Evolutionary conservation across 2,329 filamentous ascomycete species (phyloP), one percentile per base, ranked within the genome.

Genomic region (Nemania sp.): DNA sequence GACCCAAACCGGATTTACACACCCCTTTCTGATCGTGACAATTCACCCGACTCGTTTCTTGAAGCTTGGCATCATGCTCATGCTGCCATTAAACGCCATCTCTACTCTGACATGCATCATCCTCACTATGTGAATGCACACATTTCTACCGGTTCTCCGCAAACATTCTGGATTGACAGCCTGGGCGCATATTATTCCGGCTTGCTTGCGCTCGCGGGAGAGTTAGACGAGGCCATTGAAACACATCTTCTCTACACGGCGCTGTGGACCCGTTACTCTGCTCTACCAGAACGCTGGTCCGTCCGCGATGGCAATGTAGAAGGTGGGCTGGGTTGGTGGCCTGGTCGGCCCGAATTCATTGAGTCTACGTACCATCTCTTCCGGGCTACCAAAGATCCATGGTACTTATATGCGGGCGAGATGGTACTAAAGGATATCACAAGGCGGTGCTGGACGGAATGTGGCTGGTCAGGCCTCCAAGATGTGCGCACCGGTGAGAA

Each of bases 291-390:
- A 71, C 81, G 94, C 63, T 99, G 91, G 91, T 96, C 93, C 34
- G 85, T 94, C 45, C 83, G 85, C 45, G 90, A 91, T 20, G 89
- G 88, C 23, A 86, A 87, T 49, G 87, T 97, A 41, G 94, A 97
- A 68, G 86, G 87, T 15, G 90, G 91, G 8, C 82, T 97, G 22
- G 85, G 88, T 9, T 97, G 94, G 91, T 99, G 95, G 89, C 91
- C 91, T 9, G 90, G 95, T 19, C 84, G 94, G 20, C 94, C 94
- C 5, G 94, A 99, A 70, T 97, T 97, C 68, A 91, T 97, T 62
- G 94, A 99, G 73, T 97, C 91, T 1, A 96, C 90, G 0, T 99
- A 96, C 73, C 90, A 97, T 67, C 77, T 99, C n/a, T 97, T 95
- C 70, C 87, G 89, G 45, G 92, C 93, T 2, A 97, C 94, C 0